Conservation (phyloP, 768 basidiomycete genomes). For the Hericium coralloides region DNA sequence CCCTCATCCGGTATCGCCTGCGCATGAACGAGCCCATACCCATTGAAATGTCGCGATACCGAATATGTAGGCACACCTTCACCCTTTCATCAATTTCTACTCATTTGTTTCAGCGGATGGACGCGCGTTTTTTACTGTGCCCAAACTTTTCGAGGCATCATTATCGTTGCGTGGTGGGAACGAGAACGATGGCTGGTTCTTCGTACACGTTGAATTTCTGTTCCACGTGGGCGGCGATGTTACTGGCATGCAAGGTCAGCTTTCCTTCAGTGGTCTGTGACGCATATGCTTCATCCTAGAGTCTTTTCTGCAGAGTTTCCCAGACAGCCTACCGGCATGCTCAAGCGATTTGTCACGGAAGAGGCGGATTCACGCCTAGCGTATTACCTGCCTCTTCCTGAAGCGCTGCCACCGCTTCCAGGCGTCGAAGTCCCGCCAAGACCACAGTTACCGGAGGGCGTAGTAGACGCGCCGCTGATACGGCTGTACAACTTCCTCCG, state of each 20-base stretch:
- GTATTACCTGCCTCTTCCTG: conserved; percentile 45
- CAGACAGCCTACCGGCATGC: conserved; percentile 48
- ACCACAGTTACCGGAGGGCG: conserved; percentile 47
- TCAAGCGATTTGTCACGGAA: conserved; percentile 60
- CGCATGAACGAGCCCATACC: conserved; percentile 75
- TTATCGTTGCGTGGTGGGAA: conserved; percentile 67
- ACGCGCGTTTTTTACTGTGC: conserved; percentile 67
- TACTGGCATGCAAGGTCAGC: conserved; percentile 60
- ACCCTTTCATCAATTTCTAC: conserved; percentile 10
- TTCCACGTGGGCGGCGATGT: conserved; percentile 67
- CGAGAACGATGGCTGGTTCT: conserved; percentile 76
- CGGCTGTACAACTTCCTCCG: conserved; percentile 85
- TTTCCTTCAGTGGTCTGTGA: neutral
- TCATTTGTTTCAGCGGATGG: conserved; percentile 49
- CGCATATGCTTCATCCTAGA: no score
- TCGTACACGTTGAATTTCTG: conserved; percentile 68
- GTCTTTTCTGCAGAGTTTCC: conserved; percentile 41
- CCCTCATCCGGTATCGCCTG: conserved; percentile 70
- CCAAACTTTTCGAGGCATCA: conserved; percentile 64
- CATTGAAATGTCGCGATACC: conserved; percentile 66
- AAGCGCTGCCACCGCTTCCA: conserved; percentile 1
- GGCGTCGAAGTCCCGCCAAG: conserved; percentile 34
- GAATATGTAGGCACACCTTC: conserved; percentile 41
- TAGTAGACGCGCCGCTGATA: conserved; percentile 75
- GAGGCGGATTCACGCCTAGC: conserved; percentile 65